These are phyloP conservation scores for Tetrahymena borealis DNA, from an alignment of 73 alveolate species.

Conservation along the genomic window DNA sequence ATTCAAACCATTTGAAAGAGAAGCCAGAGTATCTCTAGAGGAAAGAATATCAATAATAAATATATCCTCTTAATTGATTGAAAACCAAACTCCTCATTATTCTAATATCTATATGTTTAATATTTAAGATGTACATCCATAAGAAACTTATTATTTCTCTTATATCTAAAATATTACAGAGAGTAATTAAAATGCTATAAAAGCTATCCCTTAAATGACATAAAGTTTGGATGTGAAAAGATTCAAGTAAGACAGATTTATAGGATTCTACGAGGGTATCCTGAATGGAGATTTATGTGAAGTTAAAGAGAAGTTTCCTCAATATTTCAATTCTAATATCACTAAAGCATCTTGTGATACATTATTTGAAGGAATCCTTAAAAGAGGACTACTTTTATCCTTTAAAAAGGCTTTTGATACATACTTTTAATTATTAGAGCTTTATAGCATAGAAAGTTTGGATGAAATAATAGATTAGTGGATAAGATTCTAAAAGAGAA, in stretches of 20 bases:
- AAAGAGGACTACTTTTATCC: neutral
- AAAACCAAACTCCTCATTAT: neutral
- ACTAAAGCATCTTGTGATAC: neutral
- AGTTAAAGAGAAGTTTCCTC: neutral
- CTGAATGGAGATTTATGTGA: neutral
- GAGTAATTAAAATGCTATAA: neutral
- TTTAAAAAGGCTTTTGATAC: neutral
- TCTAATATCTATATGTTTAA: neutral
- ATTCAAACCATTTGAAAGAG: neutral
- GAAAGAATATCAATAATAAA: neutral
- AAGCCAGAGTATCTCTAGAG: neutral
- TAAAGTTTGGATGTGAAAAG: neutral
- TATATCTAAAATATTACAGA: neutral
- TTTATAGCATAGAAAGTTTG: neutral
- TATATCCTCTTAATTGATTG: neutral
- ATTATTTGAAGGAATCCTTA: neutral
- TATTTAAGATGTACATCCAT: neutral
- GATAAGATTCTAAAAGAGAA: neutral
- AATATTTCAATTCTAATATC: neutral
- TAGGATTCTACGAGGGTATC: neutral
- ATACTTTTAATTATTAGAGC: neutral
- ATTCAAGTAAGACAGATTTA: neutral
- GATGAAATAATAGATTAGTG: neutral
- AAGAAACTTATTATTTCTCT: neutral
- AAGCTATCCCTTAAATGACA: neutral